Percentiles rank a stretch among this genome's conserved stretches.
Evolutionary conservation across 2,329 filamentous ascomycete genomes (phyloP).

Genomic region (Fusarium brevicatenulatum): DNA sequence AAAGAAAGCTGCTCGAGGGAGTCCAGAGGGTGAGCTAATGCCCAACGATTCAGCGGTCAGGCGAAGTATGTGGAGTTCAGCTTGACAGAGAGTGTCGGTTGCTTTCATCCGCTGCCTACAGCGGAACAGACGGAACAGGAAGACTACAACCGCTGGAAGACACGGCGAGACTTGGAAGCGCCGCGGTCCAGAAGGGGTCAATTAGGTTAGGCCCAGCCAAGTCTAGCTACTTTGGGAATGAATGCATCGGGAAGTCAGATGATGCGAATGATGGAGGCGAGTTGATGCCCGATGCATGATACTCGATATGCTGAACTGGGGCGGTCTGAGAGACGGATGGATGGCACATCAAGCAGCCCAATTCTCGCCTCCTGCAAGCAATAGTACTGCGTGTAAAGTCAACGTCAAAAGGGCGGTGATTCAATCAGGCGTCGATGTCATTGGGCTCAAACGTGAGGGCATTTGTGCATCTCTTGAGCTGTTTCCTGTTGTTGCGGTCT

Average conservation of each 20-base stretch:
- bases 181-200: background rate
- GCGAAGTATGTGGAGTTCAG: constrained; percentile 19
- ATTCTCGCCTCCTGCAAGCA: background rate
- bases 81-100: constrained; percentile 15
- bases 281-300: constrained; percentile 32
- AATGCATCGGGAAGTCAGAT: constrained; percentile 10
- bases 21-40: constrained; percentile 1
- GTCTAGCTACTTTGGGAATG: background rate
- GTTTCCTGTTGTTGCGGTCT: constrained; percentile 14
- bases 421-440: constrained; percentile 27
- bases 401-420: constrained; percentile 11
- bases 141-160: background rate
- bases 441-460: constrained; percentile 17
- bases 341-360: background rate
- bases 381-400: background rate
- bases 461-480: constrained; percentile 5
- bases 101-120: constrained; percentile 10
- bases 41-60: constrained; percentile 21
- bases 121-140: constrained; percentile 16
- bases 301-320: constrained; percentile 5
- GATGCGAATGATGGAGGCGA: background rate
- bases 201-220: background rate
- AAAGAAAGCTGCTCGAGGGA: background rate
- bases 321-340: background rate
- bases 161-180: background rate